A percentile compares a stretch with the other conserved stretches of the same genome.
Conservation (phyloP, 306 rosid genomes). For the Lupinus albus region DNA sequence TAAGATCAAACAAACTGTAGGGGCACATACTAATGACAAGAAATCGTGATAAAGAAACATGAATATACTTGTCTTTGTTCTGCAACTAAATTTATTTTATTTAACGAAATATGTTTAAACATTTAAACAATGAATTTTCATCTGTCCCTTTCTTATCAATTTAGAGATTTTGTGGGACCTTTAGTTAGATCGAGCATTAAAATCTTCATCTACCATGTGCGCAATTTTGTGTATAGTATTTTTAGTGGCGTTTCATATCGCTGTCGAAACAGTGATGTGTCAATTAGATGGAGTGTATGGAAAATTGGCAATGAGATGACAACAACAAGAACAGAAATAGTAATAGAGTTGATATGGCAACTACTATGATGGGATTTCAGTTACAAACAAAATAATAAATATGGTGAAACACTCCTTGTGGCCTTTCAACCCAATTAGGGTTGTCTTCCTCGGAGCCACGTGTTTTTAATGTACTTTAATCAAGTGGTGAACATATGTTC, state of each 20-base stretch:
- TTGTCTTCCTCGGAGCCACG: conserved; percentile 35
- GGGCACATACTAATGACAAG: too few relatives aligned
- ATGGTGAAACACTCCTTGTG: background rate
- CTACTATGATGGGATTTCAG: too few relatives aligned
- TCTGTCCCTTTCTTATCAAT: background rate
- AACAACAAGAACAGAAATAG: background rate
- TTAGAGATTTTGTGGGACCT: background rate
- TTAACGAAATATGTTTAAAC: too few relatives aligned
- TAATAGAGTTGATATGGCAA: too few relatives aligned
- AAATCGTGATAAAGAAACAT: background rate
- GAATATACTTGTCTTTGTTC: background rate
- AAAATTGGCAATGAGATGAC: background rate
- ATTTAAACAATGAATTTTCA: too few relatives aligned
- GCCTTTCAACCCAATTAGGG: background rate
- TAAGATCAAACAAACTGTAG: too few relatives aligned
- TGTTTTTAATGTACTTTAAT: conserved; percentile 9
- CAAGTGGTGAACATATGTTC: background rate
- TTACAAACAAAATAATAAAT: conserved; percentile 29
- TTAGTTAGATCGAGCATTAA: background rate
- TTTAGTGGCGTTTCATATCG: background rate
- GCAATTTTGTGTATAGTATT: background rate
- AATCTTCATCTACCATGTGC: background rate
- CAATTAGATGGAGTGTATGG: background rate
- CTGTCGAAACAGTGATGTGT: background rate
- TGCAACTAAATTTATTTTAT: too few relatives aligned